phyloP scores from a whole-genome alignment of 1,284 basidiomycete genomes.

The Anthracocystis walkeri region DNA sequence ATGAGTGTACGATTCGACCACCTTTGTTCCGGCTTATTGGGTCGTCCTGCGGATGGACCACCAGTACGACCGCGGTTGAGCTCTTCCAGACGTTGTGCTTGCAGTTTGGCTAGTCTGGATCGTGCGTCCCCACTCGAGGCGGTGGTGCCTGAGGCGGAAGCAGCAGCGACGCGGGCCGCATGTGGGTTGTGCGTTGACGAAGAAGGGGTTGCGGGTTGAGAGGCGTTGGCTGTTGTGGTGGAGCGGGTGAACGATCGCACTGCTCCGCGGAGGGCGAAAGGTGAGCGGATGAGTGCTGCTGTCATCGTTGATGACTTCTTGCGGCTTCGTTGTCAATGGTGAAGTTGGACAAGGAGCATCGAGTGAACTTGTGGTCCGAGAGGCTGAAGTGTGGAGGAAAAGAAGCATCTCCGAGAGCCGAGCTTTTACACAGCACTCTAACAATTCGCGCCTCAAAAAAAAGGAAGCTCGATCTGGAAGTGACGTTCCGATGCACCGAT shows the following conservation, averaged over 20 bases:
- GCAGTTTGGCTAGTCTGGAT: conserved; percentile 27
- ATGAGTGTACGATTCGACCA: conserved; percentile 54
- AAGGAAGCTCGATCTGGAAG: conserved; percentile 1
- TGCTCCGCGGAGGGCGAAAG: not conserved
- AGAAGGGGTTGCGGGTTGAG: conserved; percentile 21
- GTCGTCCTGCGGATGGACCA: not conserved
- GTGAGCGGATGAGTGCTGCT: not conserved
- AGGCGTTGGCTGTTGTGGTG: conserved; percentile 5
- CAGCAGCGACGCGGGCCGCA: conserved; percentile 17
- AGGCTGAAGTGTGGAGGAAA: conserved; percentile 4
- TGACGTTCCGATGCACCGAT: not conserved
- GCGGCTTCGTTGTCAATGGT: not conserved
- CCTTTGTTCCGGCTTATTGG: conserved; percentile 35
- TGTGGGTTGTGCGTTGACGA: conserved; percentile 16
- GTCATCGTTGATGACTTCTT: not conserved
- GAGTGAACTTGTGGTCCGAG: not conserved
- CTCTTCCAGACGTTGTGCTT: conserved; percentile 40
- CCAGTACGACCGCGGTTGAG: conserved; percentile 22
- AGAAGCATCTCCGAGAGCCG: not conserved
- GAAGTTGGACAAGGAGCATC: not conserved
- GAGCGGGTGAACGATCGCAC: conserved; percentile 1
- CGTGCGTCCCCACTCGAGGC: conserved; percentile 11
- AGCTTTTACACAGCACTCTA: not conserved
- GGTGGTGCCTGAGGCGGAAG: not conserved
- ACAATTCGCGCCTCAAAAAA: not conserved